Evolutionary conservation across 352 stramenopile genomes (phyloP), one percentile per base, ranked within the genome.

Genomic region (Phytophthora tubulina): DNA sequence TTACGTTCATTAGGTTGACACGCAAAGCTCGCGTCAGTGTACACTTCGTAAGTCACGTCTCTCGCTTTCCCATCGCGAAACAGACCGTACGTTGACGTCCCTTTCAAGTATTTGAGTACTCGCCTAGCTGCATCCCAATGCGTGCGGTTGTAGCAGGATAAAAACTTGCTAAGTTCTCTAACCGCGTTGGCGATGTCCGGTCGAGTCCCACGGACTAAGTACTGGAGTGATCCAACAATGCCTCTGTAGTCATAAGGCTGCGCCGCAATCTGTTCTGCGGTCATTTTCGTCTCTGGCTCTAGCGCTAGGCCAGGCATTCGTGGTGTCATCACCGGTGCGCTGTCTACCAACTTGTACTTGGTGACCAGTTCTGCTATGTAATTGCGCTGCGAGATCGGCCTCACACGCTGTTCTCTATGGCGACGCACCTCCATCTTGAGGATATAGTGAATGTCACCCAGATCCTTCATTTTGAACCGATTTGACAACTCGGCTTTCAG

Each of bases 401-500:
- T 41, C 31, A 32, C 9, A 2, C 57, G 42, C 44, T 64, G 57
- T 15, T 39, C 15, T 44, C 55, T 52, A 63, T 63, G 46, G 30
- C 41, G 32, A n/a, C 49, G 41, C 14, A 38, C 44, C 27, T 70
- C 41, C 51, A 57, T 58, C 17, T 71, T 80, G 6, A 81, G 70
- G n/a, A 75, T 65, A 36, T 78, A 75, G 54, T 79, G 49, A 53
- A 76, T 67, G 17, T 79, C 63, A 35, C 65, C 66, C 1, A 78
- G 49, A 55, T 75, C 73, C 17, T 81, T 76, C 65, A 81, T 75
- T 63, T 81, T 76, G 44, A 81, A 75, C 14, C 61, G 38, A 32
- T 15, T 54, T 45, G 60, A 76, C 10, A 81, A 17, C 14, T 81
- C 64, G 1, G 39, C 31, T 42, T 78, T 77, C 3, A 75, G 36